Base-by-base conservation (phyloP, 2,329 filamentous ascomycete species). In the Amauroascus verrucosus region DNA sequence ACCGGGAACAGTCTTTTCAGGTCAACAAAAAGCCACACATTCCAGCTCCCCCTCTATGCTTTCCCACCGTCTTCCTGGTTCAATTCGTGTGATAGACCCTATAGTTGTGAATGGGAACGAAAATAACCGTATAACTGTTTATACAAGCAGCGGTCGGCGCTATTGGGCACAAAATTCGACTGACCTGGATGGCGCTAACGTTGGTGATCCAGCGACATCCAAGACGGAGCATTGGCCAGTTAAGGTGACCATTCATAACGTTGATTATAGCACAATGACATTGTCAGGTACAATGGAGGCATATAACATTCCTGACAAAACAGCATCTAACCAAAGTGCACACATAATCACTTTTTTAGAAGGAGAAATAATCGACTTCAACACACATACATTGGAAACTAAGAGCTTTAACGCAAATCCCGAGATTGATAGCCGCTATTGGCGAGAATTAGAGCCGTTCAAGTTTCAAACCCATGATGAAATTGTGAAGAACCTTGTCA, bases 261-360 rank as follows among this genome's bases (percentile, higher is more conserved):
- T 85, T 44, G 80, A 85, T 64, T 77, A 76, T 60, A 69, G 73
- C 3, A 72, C 70, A 16, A 82, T 84, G 80, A 80, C 78, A 0
- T 65, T 85, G 16, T 78, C 80, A 20, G 82, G 82, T 3, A 84
- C 81, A 6, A 85, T 85, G 82, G 80, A 84, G 66, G 82, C 82
- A 3, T 84, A 82, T 67, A 82, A 85, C 59, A 81, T 84, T 11
- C 81, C 81, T 1, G 71, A 77, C 56, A 75, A 75, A 53, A 72
- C 74, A 7, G 67, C 68, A 0, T 63, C 65, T 16, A 68, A 65
- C 2, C 66, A 67, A 48, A 67, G 68, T 48, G 70, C 71, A 14
- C 73, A 74, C 55, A 85, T 85, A 54, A 53, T 59, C 24, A 60
- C 57, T 1, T 85, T 81, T 62, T 73, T 85, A 43, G 82, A 84